A percentile compares a stretch with the other conserved stretches of the same genome.
Conservation (phyloP, 495 filamentous ascomycete genomes). For the Tetracladium setigerum region DNA sequence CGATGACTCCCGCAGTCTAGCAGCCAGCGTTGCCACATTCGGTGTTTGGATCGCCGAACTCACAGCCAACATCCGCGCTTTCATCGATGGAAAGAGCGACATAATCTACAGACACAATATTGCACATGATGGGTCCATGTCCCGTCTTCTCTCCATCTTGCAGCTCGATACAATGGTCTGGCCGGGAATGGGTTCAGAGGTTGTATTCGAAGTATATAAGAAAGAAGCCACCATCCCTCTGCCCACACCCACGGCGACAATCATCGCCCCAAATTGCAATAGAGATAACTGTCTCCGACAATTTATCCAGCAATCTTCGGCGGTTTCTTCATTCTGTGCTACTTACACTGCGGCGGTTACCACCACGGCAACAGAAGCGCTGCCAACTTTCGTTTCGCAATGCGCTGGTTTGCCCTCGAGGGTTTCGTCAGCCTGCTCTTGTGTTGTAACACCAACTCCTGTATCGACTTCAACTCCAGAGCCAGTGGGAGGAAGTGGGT, state of each 20-base stretch:
- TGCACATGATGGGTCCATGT: constrained; percentile 62
- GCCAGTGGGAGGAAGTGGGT: constrained; percentile 13
- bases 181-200: constrained; percentile 65
- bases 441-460: constrained; percentile 10
- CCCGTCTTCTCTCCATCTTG: constrained; percentile 51
- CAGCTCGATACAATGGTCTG: constrained; percentile 64
- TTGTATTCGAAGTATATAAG: constrained; percentile 59
- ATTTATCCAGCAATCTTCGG: constrained; percentile 8
- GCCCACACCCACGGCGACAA: constrained; percentile 3
- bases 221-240: constrained; percentile 8
- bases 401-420: constrained; percentile 1
- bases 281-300: constrained; percentile 17
- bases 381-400: constrained; percentile 15
- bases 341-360: constrained; percentile 10
- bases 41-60: constrained; percentile 62
- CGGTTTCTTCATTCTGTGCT: constrained; percentile 8
- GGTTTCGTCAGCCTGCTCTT: constrained; percentile 16
- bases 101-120: constrained; percentile 58
- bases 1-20: constrained; percentile 46
- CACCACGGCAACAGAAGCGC: not conserved
- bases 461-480: not conserved
- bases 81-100: constrained; percentile 26
- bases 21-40: constrained; percentile 41
- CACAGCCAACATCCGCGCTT: constrained; percentile 45
- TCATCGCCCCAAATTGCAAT: constrained; percentile 15